Conservation (phyloP, 371 early-diverging fungal species). For the Mucor piriformis region DNA sequence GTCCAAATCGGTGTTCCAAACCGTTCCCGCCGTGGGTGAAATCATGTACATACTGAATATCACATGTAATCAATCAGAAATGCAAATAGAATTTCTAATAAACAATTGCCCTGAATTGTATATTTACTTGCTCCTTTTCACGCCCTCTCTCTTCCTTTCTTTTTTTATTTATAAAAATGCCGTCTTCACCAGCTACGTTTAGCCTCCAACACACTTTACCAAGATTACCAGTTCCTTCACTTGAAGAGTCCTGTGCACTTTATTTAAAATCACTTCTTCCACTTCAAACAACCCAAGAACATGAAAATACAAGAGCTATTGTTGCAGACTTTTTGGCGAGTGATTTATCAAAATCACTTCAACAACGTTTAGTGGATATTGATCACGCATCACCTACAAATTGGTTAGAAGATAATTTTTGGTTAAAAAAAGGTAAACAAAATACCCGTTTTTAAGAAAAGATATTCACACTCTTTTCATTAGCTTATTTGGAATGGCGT, state of each 20-base stretch:
- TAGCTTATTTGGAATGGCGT: slow-evolving; percentile 89
- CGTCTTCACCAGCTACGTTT: slow-evolving; percentile 53
- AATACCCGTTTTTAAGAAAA: not conserved
- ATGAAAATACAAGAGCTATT: slow-evolving; percentile 30
- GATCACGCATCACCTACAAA: slow-evolving; percentile 67
- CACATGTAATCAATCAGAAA: slow-evolving; percentile 18
- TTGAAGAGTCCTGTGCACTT: slow-evolving; percentile 72
- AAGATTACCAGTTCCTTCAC: slow-evolving; percentile 79
- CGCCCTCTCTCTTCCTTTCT: not conserved
- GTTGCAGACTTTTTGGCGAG: slow-evolving; percentile 40
- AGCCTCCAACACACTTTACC: slow-evolving; percentile 72
- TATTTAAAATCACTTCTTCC: slow-evolving; percentile 75
- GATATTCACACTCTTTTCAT: slow-evolving; percentile 7
- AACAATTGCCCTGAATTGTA: not conserved
- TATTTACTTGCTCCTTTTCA: not conserved
- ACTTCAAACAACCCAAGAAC: slow-evolving; percentile 48
- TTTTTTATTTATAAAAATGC: slow-evolving; percentile 1
- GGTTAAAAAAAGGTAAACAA: slow-evolving; percentile 63
- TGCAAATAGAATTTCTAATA: slow-evolving; percentile 4
- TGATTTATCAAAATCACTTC: slow-evolving; percentile 38
- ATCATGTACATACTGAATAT: not conserved
- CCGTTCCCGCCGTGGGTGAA: no score
- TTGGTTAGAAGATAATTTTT: slow-evolving; percentile 93
- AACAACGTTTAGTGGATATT: slow-evolving; percentile 63
- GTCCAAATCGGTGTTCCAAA: no score